A percentile compares a stretch with the other conserved stretches of the same genome.
These are phyloP conservation scores for Bacidia gigantensis DNA, from an alignment of 495 filamentous ascomycete species.

Conservation along the genomic window DNA sequence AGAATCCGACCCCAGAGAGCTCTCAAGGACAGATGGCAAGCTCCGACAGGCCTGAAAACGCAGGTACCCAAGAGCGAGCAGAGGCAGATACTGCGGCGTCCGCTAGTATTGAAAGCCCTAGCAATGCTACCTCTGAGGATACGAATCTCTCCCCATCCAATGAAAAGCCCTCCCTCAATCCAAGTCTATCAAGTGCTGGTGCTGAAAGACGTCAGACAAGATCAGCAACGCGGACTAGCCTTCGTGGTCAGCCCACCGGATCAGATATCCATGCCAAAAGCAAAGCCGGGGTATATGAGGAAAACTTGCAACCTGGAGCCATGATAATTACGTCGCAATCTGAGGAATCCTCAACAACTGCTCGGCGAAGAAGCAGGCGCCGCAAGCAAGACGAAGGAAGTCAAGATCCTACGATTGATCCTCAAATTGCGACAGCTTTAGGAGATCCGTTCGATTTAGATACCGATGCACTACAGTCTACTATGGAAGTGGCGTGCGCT, in stretches of 20 bases:
- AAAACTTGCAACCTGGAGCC: too few species aligned
- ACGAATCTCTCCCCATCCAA: not conserved
- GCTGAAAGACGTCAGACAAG: too few species aligned
- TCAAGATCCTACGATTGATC: conserved; percentile 15
- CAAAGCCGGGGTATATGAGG: too few species aligned
- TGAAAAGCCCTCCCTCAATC: not conserved
- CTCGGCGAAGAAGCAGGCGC: conserved; percentile 6
- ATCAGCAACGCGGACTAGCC: too few species aligned
- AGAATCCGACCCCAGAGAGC: not conserved
- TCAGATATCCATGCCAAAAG: too few species aligned
- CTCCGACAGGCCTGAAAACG: not conserved
- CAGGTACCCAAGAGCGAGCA: not conserved
- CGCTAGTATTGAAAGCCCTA: too few species aligned
- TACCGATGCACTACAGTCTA: conserved; percentile 22
- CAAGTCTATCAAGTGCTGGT: conserved; percentile 10
- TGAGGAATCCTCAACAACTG: too few species aligned
- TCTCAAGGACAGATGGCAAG: not conserved
- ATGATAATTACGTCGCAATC: conserved; percentile 1
- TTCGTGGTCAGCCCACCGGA: too few species aligned
- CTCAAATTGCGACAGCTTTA: conserved; percentile 36
- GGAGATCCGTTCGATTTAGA: conserved; percentile 12
- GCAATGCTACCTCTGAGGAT: not conserved
- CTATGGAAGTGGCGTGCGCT: conserved; percentile 12
- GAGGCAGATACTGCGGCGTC: not conserved
- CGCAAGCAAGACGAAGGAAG: not conserved